Evolutionary conservation across 2,329 filamentous ascomycete genomes (phyloP), one percentile per base, ranked within the genome.

Genomic region (Fusarium sp.): DNA sequence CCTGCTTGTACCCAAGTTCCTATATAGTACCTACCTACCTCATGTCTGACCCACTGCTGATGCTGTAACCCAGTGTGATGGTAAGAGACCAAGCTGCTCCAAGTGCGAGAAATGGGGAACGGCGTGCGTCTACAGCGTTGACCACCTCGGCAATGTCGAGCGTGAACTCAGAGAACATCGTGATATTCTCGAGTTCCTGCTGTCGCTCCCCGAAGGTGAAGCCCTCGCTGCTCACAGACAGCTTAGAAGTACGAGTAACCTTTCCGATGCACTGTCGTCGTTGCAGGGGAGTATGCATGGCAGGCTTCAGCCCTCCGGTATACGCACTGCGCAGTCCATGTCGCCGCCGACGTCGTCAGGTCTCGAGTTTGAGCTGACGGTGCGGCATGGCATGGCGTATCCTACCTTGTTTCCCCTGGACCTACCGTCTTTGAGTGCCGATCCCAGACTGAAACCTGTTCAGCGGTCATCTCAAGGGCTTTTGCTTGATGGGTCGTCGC

Each of bases 321-420:
- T 73, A 37, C 23, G 19, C 5, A 59, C 66, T 39, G 60, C 63
- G 12, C 70, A 66, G 39, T 60, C 66, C 1, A 48, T 60, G 15
- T 60, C 62, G 15, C 70, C 73, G n/a, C 73, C 73, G 19, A 67
- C 62, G 16, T 66, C 57, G 5, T 72, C 73, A 8, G 33, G 15
- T 12, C 69, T 74, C 2, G 73, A 74, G 54, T 76, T 76, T 60
- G 73, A 76, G 56, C 49, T 76, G 54, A 74, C 59, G 12, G 44
- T 65, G 10, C 69, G 69, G 7, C 73, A 76, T 49, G 46, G 9
- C 15, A 56, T 68, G 18, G 65, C 63, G 9, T 76, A 76, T 39
- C 71, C 70, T 5, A 58, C 63, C 7, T 41, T 74, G 9, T 35
- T 66, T 4, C 73, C 73, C 3, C 31, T 76, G 15, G 60, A 74